Evolutionary conservation across 2,329 filamentous ascomycete species (phyloP).

Genomic region (Pestalotiopsis sp.): DNA sequence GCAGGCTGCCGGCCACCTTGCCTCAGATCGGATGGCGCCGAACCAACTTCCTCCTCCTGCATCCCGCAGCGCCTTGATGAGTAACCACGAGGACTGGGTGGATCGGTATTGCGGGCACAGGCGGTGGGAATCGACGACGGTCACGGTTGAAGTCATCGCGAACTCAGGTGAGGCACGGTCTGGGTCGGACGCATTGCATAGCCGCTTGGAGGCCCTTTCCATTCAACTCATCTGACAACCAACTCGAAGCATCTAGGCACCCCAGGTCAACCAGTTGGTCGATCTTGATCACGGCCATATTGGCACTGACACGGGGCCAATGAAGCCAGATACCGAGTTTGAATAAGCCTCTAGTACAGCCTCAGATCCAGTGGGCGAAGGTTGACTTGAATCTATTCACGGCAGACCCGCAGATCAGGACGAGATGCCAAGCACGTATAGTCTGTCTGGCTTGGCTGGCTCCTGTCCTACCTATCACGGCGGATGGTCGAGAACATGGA

Average conservation of each 20-base stretch:
- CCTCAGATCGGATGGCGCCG: not conserved
- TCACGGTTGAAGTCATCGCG: too few species aligned
- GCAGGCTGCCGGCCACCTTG: slow-evolving; percentile 1
- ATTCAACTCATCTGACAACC: too few species aligned
- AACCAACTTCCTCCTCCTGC: not conserved
- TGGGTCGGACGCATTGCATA: too few species aligned
- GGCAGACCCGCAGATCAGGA: not conserved
- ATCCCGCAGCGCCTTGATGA: not conserved
- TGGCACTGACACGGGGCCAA: too few species aligned
- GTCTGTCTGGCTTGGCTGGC: not conserved
- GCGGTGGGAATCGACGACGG: too few species aligned
- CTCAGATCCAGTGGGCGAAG: not conserved
- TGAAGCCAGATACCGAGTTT: too few species aligned
- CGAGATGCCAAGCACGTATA: not conserved
- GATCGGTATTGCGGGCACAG: too few species aligned
- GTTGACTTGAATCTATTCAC: not conserved
- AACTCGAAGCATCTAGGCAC: too few species aligned
- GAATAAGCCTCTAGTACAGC: not conserved
- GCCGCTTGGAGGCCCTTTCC: too few species aligned
- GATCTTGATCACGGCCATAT: too few species aligned
- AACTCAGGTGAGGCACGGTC: too few species aligned
- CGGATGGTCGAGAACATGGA: not conserved
- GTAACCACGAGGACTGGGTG: not conserved
- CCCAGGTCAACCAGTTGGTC: too few species aligned
- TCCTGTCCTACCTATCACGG: not conserved